These are phyloP conservation scores for Hemisphaericaspora lyxosophila DNA, from an alignment of 1,139 yeast genomes.

Conservation along the genomic window DNA sequence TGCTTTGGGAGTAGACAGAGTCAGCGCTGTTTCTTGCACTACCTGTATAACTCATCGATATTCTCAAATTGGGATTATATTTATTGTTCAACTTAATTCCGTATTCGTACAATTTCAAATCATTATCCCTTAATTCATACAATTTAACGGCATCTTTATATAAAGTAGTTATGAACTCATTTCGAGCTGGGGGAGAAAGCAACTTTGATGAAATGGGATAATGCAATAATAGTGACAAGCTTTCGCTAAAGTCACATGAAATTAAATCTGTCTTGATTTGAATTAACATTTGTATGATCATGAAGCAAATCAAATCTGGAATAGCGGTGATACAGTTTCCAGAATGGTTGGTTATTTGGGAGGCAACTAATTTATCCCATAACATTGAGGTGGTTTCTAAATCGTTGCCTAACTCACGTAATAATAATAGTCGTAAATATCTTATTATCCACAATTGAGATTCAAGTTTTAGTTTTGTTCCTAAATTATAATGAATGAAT, in stretches of 20 bases:
- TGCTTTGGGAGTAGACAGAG: slow-evolving; percentile 18
- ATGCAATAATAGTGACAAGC: slow-evolving; percentile 56
- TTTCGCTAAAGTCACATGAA: slow-evolving; percentile 62
- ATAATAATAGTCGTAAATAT: slow-evolving; percentile 56
- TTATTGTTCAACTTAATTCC: slow-evolving; percentile 37
- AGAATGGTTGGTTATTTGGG: slow-evolving; percentile 15
- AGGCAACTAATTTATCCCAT: slow-evolving; percentile 60
- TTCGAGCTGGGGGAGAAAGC: slow-evolving; percentile 11
- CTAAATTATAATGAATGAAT: slow-evolving; percentile 41
- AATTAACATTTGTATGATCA: slow-evolving; percentile 52
- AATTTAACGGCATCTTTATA: slow-evolving; percentile 33
- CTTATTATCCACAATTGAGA: slow-evolving; percentile 68
- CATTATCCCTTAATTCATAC: slow-evolving; percentile 30
- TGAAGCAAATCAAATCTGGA: slow-evolving; percentile 46
- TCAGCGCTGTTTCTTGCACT: slow-evolving; percentile 20
- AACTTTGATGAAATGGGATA: slow-evolving; percentile 42
- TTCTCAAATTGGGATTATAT: slow-evolving; percentile 37
- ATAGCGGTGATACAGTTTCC: slow-evolving; percentile 21
- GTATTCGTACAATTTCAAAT: slow-evolving; percentile 40
- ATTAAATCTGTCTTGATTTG: slow-evolving; percentile 50
- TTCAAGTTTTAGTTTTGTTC: slow-evolving; percentile 52
- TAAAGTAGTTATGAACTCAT: slow-evolving; percentile 24
- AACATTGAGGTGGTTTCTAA: slow-evolving; percentile 42
- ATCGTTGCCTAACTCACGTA: slow-evolving; percentile 57
- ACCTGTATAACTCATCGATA: slow-evolving; percentile 31